Base-by-base conservation (phyloP, 768 basidiomycete species). In the Gloeostereum incarnatum region DNA sequence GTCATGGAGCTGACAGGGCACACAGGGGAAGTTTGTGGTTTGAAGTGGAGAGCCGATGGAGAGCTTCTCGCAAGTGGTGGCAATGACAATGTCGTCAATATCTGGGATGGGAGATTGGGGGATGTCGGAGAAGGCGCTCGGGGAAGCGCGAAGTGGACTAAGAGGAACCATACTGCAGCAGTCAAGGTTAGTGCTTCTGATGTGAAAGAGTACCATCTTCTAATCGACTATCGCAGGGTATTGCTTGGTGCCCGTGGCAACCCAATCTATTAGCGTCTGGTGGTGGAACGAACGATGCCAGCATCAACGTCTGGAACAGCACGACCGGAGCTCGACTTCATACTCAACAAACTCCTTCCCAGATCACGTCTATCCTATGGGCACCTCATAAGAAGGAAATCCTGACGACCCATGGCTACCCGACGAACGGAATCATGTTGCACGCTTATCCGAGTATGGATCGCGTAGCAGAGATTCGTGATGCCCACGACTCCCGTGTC, bases 171-270 rank as follows among this genome's bases (percentile, higher is more conserved):
- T 55, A 87, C 84, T 0, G 91, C 90, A 0, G 91, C 91, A 1
- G 81, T 84, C 41, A 85, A 85, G 67, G 78, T 70, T 41, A 16
- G 48, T 39, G 22, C n/a, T n/a, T n/a, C n/a, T n/a, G n/a, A n/a
- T n/a, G n/a, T n/a, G n/a, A n/a, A n/a, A n/a, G n/a, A n/a, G n/a
- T n/a, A n/a, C n/a, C n/a, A n/a, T n/a, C n/a, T n/a, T n/a, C n/a
- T n/a, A n/a, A n/a, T n/a, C n/a, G n/a, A n/a, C n/a, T n/a, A n/a
- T 13, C 41, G n/a, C 46, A 91, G 88, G 93, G 92, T 1, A 65
- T 99, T 39, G 90, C 91, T 1, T 99, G 96, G 91, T 94, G 90
- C 46, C 91, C 94, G 0, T 98, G 96, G 96, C 87, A 92, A 59
- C 75, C 82, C 1, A 81, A 84, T 2, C 69, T 97, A 13, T 75